Conservation (phyloP, 2,329 filamentous ascomycete genomes). For the Phyllosticta paracitricarpa region DNA sequence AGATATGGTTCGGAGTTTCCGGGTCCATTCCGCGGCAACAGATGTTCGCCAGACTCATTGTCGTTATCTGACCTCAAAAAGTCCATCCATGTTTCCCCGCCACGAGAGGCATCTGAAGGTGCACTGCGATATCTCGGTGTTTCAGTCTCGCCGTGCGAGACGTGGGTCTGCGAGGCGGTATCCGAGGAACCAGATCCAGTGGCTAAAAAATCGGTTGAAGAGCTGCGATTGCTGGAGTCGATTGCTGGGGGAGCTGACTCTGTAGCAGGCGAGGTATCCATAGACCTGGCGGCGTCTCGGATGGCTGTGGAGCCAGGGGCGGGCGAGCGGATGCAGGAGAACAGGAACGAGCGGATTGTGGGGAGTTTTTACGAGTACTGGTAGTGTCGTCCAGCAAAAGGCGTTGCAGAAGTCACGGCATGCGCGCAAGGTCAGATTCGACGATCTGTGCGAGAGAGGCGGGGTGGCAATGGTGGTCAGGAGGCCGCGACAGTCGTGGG, state of each 20-base stretch:
- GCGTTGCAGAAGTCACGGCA: neutral
- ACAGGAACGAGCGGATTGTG: neutral
- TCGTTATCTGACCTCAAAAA: constrained; percentile 20
- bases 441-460: neutral
- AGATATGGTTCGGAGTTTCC: neutral
- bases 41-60: neutral
- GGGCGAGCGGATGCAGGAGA: neutral
- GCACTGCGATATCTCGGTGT: neutral
- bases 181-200: neutral
- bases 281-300: neutral
- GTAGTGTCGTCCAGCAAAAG: neutral
- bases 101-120: neutral
- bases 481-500: neutral
- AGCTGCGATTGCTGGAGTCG: neutral
- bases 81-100: constrained; percentile 27
- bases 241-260: neutral
- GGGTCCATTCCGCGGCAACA: neutral
- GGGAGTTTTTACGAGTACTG: neutral
- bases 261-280: neutral
- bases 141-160: neutral
- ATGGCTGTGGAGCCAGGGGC: neutral
- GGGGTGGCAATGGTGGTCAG: neutral
- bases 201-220: neutral
- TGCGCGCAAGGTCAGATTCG: neutral
- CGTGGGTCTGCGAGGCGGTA: neutral